Conservation (phyloP, 371 early-diverging fungal species). For the Gilbertella persicaria region DNA sequence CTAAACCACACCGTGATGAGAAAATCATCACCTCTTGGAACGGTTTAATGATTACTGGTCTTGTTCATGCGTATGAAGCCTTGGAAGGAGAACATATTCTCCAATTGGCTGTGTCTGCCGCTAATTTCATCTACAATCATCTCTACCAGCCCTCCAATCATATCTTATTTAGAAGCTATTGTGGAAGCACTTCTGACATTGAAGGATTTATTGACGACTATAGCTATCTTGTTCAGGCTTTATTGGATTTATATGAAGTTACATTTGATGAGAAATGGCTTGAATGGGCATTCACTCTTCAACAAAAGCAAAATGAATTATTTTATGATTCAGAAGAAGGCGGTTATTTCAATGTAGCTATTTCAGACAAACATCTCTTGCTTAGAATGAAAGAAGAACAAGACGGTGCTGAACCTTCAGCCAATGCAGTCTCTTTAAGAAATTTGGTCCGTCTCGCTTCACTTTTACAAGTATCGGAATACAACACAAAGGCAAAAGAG, state of each 20-base stretch:
- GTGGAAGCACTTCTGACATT: slow-evolving; percentile 52
- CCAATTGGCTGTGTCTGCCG: slow-evolving; percentile 47
- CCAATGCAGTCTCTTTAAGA: slow-evolving; percentile 45
- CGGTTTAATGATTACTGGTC: slow-evolving; percentile 60
- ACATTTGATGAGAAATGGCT: slow-evolving; percentile 56
- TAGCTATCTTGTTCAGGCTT: slow-evolving; percentile 48
- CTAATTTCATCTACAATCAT: slow-evolving; percentile 50
- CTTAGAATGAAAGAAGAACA: slow-evolving; percentile 68
- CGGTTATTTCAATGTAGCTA: slow-evolving; percentile 56
- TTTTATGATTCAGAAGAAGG: slow-evolving; percentile 59
- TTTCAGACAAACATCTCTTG: slow-evolving; percentile 48
- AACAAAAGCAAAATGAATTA: slow-evolving; percentile 53
- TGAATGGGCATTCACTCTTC: slow-evolving; percentile 59
- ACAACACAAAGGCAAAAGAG: slow-evolving; percentile 31
- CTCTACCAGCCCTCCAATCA: slow-evolving; percentile 41
- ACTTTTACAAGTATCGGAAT: slow-evolving; percentile 25
- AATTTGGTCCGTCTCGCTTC: slow-evolving; percentile 47
- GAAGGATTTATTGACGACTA: slow-evolving; percentile 68
- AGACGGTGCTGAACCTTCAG: slow-evolving; percentile 70
- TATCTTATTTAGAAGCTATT: slow-evolving; percentile 47
- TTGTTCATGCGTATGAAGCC: slow-evolving; percentile 43
- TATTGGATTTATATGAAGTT: slow-evolving; percentile 64
- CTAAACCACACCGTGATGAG: slow-evolving; percentile 68
- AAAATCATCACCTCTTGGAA: slow-evolving; percentile 61
- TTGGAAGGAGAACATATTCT: slow-evolving; percentile 30